phyloP scores from a whole-genome alignment of 177 flowering plant species.

The Vitis hybrid region DNA sequence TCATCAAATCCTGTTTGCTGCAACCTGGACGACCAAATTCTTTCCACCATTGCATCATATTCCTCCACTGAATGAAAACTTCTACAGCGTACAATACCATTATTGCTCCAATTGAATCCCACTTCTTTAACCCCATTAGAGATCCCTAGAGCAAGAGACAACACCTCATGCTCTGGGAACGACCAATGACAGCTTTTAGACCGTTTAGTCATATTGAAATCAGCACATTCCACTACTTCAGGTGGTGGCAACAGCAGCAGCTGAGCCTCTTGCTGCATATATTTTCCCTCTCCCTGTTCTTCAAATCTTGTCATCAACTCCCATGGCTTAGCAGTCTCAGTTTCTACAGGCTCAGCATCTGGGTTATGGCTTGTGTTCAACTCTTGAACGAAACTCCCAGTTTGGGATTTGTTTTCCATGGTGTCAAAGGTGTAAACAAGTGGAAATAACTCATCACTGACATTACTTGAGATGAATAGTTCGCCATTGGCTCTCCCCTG shows the following conservation, averaged over 20 bases:
- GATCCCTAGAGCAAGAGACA: not conserved
- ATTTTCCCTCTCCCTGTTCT: constrained; percentile 9
- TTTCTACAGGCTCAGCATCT: not conserved
- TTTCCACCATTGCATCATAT: constrained; percentile 28
- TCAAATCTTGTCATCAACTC: constrained; percentile 26
- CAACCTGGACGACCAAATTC: not conserved
- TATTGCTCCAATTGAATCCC: not conserved
- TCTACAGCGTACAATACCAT: constrained; percentile 16
- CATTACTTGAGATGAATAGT: constrained; percentile 17
- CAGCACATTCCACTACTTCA: not conserved
- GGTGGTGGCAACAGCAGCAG: no score
- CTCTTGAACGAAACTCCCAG: not conserved
- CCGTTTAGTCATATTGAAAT: constrained; percentile 8
- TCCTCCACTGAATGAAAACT: constrained; percentile 46
- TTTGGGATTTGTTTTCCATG: not conserved
- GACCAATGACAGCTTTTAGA: constrained; percentile 32
- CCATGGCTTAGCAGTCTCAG: not conserved
- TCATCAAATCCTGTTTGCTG: constrained; percentile 1
- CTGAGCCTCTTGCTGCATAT: no score
- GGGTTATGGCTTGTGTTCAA: not conserved
- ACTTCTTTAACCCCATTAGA: not conserved
- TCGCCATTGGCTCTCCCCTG: constrained; percentile 17
- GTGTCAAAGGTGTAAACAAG: constrained; percentile 6
- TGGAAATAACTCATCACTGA: constrained; percentile 23
- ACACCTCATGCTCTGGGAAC: constrained; percentile 5